A percentile compares a stretch with the other conserved stretches of the same genome.
Conservation (phyloP, 495 filamentous ascomycete species). For the Staphylotrichum longicolle region DNA sequence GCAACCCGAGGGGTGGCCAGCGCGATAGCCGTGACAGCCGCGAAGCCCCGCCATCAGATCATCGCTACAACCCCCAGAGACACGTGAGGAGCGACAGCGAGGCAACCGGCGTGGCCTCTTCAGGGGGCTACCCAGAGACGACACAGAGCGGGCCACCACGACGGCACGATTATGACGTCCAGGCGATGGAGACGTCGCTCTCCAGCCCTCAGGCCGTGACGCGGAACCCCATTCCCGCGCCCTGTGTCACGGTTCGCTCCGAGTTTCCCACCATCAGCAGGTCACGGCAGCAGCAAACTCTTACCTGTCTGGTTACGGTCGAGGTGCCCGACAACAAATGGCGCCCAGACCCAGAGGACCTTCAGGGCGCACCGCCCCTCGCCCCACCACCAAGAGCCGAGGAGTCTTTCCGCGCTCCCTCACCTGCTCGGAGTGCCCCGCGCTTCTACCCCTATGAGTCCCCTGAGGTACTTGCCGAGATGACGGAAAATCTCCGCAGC, state of each 20-base stretch:
- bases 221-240: slow-evolving; percentile 90
- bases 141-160: slow-evolving; percentile 56
- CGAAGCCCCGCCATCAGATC: slow-evolving; percentile 55
- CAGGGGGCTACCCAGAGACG: slow-evolving; percentile 72
- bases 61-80: slow-evolving; percentile 61
- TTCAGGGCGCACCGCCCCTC: slow-evolving; percentile 61
- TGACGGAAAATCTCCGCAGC: slow-evolving; percentile 79
- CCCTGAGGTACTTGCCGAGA: slow-evolving; percentile 70
- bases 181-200: slow-evolving; percentile 89
- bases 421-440: slow-evolving; percentile 50
- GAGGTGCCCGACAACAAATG: slow-evolving; percentile 94
- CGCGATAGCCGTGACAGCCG: slow-evolving; percentile 54
- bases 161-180: slow-evolving; percentile 92
- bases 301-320: slow-evolving; percentile 92
- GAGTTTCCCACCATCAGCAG: slow-evolving; percentile 93
- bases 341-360: slow-evolving; percentile 79
- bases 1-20: slow-evolving; percentile 35
- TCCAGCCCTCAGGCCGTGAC: slow-evolving; percentile 67
- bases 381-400: slow-evolving; percentile 40
- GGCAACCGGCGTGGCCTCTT: slow-evolving; percentile 69
- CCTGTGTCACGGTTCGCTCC: slow-evolving; percentile 86
- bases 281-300: slow-evolving; percentile 88
- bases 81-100: slow-evolving; percentile 72
- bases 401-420: slow-evolving; percentile 49
- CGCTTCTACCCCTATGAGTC: slow-evolving; percentile 59